Evolutionary conservation across 768 basidiomycete genomes (phyloP), one percentile per base, ranked within the genome.

Genomic region (Pleurotus platypus): DNA sequence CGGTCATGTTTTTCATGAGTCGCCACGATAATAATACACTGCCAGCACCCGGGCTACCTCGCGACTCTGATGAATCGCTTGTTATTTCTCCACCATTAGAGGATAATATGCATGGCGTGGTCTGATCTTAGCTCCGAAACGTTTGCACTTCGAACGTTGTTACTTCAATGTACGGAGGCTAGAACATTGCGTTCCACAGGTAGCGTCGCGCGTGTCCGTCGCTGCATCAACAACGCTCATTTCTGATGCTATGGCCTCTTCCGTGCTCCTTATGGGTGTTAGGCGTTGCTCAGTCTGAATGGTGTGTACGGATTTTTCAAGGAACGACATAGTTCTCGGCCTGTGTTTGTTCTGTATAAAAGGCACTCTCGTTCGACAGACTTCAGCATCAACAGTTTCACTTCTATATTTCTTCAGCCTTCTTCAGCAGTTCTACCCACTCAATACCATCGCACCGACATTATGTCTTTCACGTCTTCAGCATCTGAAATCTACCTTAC

Each of bases 401-500:
- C 51, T 22, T 8, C 15, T 12, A 22, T 38, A 40, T 22, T 18
- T 20, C 40, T 13, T 42, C 40, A n/a, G 20, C n/a, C 13, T 45
- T 7, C 42, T 15, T 16, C 42, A n/a, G 16, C 38, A 15, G 37
- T 12, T 12, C 39, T 2, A 8, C 38, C 12, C 39, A 39, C 11
- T 35, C 7, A 3, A 35, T 1, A 40, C n/a, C 12, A 39, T 4
- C 51, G 7, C 37, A 42, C 39, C 18, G 49, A 13, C 37, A 22
- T 7, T 12, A 53, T 53, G 51, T 53, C 51, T 53, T 53, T 27
- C 20, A 50, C 24, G 4, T 30, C 45, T 11, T 30, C 55, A 8
- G 9, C 57, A 12, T 47, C 38, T 5, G 50, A 30, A 30, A 18
- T 57, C 16, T 53, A 40, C 46, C 56, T 60, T 12, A 39, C 55